Evolutionary conservation across 306 rosid genomes (phyloP).

Genomic region (Trichosanthes truncata): DNA sequence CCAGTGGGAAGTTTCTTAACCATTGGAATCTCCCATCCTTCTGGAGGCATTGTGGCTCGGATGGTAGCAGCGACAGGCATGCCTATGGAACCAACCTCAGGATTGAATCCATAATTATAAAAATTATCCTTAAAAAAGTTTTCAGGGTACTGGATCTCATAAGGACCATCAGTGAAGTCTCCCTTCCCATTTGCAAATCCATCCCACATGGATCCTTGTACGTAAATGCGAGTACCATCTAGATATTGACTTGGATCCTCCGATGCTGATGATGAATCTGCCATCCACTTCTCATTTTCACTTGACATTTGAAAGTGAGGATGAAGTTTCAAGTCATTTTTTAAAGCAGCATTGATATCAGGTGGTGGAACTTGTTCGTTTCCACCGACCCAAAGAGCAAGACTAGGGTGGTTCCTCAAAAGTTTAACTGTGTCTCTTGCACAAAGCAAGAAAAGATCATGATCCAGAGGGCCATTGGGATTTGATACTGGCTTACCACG

Average conservation of each 20-base stretch:
- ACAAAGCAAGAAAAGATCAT: constrained; percentile 84
- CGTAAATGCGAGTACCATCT: constrained; percentile 80
- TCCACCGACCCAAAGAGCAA: constrained; percentile 97
- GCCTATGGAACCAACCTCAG: constrained; percentile 92
- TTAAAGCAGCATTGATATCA: constrained; percentile 63
- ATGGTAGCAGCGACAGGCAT: constrained; percentile 90
- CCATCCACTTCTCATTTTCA: constrained; percentile 22
- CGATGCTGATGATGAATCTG: constrained; percentile 9
- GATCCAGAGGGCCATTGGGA: constrained; percentile 84
- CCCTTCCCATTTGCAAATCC: constrained; percentile 93
- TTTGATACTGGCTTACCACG: constrained; percentile 78
- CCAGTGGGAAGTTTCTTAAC: constrained; percentile 54
- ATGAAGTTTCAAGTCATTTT: constrained; percentile 67
- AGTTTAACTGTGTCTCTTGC: constrained; percentile 93
- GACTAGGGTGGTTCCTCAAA: constrained; percentile 91
- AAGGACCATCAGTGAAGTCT: constrained; percentile 79
- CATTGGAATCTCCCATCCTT: constrained; percentile 84
- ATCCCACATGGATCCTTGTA: constrained; percentile 90
- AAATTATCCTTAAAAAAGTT: constrained; percentile 51
- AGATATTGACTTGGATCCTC: constrained; percentile 77
- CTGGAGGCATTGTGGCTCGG: constrained; percentile 83
- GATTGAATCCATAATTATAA: constrained; percentile 77
- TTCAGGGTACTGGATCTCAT: constrained; percentile 88
- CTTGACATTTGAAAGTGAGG: constrained; percentile 36
- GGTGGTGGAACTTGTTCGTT: constrained; percentile 90